A percentile compares a stretch with the other conserved stretches of the same genome.
Conservation (phyloP, 176 grass and related monocot species). For the Hyparrhenia diplandra region DNA sequence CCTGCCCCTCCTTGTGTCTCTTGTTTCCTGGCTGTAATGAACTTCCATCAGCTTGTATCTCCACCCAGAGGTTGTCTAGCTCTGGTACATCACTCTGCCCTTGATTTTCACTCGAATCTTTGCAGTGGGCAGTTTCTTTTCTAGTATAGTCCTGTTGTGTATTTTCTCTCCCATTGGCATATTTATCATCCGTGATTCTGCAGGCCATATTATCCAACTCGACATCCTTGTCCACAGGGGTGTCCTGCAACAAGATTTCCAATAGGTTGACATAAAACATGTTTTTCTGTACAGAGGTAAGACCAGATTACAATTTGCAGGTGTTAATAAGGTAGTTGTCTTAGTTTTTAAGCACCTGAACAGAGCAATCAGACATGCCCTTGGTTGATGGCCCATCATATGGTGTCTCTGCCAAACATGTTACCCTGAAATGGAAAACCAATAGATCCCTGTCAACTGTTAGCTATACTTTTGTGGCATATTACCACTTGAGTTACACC, state of each 20-base stretch:
- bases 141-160: neutral
- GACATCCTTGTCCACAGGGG: conserved; percentile 1
- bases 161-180: neutral
- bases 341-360: conserved; percentile 40
- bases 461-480: neutral
- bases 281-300: neutral
- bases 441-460: neutral
- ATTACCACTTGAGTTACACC: neutral
- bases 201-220: neutral
- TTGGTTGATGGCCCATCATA: conserved; percentile 17
- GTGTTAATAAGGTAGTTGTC: neutral
- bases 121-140: neutral
- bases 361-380: conserved; percentile 14
- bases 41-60: conserved; percentile 4
- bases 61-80: neutral
- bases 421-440: conserved; percentile 11
- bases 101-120: neutral
- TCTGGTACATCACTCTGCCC: neutral
- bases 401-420: neutral
- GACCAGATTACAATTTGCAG: neutral
- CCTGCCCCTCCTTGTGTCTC: neutral
- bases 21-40: neutral
- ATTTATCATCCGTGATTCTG: neutral
- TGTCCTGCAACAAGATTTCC: neutral
- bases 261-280: neutral